phyloP scores from a whole-genome alignment of 1,139 yeast genomes.

The Debaryomyces sp. region DNA sequence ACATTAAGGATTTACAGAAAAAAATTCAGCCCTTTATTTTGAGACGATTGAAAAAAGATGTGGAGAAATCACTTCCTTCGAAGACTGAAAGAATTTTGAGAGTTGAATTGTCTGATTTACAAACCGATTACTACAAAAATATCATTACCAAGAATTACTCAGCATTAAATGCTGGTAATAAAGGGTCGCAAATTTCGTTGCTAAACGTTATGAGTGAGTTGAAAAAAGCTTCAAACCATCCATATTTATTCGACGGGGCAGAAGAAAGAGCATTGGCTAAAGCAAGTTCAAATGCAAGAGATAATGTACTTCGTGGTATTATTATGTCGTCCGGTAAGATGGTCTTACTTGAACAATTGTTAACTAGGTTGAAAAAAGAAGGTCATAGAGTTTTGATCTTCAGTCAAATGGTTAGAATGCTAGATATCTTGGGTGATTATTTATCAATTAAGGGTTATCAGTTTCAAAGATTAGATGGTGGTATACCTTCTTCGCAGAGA shows the following conservation, averaged over 20 bases:
- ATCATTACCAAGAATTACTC: conserved; percentile 88
- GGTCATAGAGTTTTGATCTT: conserved; percentile 95
- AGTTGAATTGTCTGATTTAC: conserved; percentile 93
- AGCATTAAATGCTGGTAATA: conserved; percentile 86
- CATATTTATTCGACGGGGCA: conserved; percentile 91
- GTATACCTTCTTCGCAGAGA: conserved; percentile 91
- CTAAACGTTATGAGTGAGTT: conserved; percentile 92
- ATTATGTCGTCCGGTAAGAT: conserved; percentile 98
- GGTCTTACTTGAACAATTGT: conserved; percentile 89
- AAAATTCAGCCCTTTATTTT: conserved; percentile 89
- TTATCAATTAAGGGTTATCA: conserved; percentile 85
- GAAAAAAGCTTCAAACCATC: conserved; percentile 96
- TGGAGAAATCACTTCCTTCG: conserved; percentile 92
- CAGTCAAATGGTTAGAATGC: conserved; percentile 95
- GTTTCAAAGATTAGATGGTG: conserved; percentile 95
- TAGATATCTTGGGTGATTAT: conserved; percentile 94
- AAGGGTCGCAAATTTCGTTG: conserved; percentile 79
- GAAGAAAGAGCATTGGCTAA: conserved; percentile 78
- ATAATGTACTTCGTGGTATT: conserved; percentile 82
- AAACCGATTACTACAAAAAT: conserved; percentile 92
- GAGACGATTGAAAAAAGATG: conserved; percentile 94
- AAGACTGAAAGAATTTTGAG: conserved; percentile 93
- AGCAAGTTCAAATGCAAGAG: conserved; percentile 66
- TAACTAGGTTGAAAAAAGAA: conserved; percentile 82
- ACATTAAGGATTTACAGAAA: conserved; percentile 81